Base-by-base conservation (phyloP, 2,329 filamentous ascomycete species). In the Domatiomyces catenatus region DNA sequence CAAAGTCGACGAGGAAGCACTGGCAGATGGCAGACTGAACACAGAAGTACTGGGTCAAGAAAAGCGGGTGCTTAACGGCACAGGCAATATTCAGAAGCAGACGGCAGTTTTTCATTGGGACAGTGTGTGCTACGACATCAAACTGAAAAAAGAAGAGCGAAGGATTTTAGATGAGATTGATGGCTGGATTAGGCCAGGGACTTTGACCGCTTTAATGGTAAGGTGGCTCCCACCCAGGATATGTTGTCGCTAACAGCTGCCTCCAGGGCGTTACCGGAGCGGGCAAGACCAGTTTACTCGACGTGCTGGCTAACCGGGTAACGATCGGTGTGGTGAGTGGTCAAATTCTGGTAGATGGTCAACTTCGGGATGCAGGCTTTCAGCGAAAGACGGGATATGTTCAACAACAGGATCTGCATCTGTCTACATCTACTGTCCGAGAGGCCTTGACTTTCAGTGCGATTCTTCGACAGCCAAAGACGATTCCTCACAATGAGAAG, bases 141-240 rank as follows among this genome's bases (percentile, higher is more conserved):
- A 79, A 61, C 88, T 93, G 67, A 93, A 92, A 72, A 73, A 73
- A 10, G 79, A 90, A 60, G 70, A 74, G 1, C 77, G 87, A 12
- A 79, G 82, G 43, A 84, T 95, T 61, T 71, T 95, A 51, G 81
- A 94, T 59, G 73, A 92, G 56, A 85, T 94, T 10, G 85, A 93
- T 61, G 89, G 89, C 42, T 94, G 86, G 85, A 87, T 94, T 51
- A 92, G 93, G 67, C 88, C 89, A 2, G 89, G 89, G 52, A 94
- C 86, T n/a, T 67, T 93, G 52, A 94, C 88, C 12, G 88, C 86
- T 44, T 73, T 94, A 3, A 94, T 94, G 87, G 78, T 51, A 51
- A 7, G n/a, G 22, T 32, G n/a, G 3, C 42, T 43, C n/a, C 3
- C 18, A n/a, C 18, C 10, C 17, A n/a, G 2, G 8, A 12, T 12